Conservation (phyloP, 192 early-diverging fungal genomes). For the Chytriomyces sp. region DNA sequence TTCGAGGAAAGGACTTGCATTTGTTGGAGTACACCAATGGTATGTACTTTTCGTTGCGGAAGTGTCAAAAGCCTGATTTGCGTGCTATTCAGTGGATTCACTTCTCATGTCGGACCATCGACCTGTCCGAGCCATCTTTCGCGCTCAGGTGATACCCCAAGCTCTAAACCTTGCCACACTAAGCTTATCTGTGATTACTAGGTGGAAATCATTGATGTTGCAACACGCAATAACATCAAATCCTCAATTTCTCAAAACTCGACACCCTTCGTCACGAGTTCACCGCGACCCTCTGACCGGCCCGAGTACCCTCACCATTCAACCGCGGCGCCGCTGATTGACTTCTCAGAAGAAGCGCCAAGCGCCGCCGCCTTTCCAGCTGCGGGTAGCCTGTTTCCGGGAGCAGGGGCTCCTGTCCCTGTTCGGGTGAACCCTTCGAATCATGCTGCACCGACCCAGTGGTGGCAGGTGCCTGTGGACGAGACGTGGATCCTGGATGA, state of each 20-base stretch:
- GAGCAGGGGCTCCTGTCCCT: neutral
- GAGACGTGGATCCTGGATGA: slow-evolving; percentile 34
- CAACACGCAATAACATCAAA: slow-evolving; percentile 1
- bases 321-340: slow-evolving; percentile 15
- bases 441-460: slow-evolving; percentile 1
- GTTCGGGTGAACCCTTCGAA: slow-evolving; percentile 6
- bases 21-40: slow-evolving; percentile 34
- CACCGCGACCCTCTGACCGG: neutral
- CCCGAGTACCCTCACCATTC: neutral
- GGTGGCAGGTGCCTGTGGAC: slow-evolving; percentile 35
- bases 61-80: neutral
- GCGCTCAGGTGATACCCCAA: neutral
- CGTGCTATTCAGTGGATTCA: neutral
- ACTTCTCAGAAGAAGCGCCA: slow-evolving; percentile 7
- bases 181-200: no score
- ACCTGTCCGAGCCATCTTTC: neutral
- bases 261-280: neutral
- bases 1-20: slow-evolving; percentile 51
- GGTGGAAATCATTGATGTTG: slow-evolving; percentile 13
- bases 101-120: neutral
- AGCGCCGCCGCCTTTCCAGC: neutral
- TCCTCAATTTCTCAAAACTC: slow-evolving; percentile 2
- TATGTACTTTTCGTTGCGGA: neutral
- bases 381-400: neutral
- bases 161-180: neutral